These are phyloP conservation scores for Cynara cardunculus DNA, from an alignment of 129 eudicot species.

Conservation along the genomic window DNA sequence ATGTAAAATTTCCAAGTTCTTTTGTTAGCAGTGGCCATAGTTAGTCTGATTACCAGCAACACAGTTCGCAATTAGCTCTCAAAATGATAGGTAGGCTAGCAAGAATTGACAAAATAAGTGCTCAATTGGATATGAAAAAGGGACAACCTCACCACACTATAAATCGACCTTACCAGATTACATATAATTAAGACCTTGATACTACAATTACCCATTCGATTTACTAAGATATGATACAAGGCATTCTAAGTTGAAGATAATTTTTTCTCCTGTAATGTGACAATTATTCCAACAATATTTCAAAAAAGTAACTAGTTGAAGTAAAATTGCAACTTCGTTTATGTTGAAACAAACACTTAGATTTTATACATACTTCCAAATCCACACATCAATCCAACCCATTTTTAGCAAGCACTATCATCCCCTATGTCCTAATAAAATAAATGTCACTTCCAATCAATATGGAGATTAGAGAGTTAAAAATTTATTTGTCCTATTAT, in stretches of 20 bases:
- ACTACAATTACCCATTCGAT: background rate
- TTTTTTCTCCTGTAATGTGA: background rate
- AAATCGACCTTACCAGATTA: background rate
- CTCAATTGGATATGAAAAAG: background rate
- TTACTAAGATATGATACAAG: background rate
- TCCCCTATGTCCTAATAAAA: background rate
- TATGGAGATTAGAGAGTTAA: background rate
- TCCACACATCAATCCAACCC: background rate
- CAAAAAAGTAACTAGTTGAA: background rate
- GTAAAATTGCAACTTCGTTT: background rate
- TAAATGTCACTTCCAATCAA: background rate
- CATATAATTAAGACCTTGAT: background rate
- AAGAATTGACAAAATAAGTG: background rate
- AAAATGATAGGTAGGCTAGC: background rate
- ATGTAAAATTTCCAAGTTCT: background rate
- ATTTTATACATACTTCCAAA: background rate
- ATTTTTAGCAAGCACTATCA: background rate
- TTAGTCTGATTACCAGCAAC: background rate
- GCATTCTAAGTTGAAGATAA: background rate
- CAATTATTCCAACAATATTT: background rate
- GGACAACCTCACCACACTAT: background rate
- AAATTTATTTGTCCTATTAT: background rate
- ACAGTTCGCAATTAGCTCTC: background rate
- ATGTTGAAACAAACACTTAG: background rate
- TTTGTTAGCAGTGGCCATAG: background rate